Evolutionary conservation across 139 green algal genomes (phyloP).

Genomic region (Chlorella sp.): DNA sequence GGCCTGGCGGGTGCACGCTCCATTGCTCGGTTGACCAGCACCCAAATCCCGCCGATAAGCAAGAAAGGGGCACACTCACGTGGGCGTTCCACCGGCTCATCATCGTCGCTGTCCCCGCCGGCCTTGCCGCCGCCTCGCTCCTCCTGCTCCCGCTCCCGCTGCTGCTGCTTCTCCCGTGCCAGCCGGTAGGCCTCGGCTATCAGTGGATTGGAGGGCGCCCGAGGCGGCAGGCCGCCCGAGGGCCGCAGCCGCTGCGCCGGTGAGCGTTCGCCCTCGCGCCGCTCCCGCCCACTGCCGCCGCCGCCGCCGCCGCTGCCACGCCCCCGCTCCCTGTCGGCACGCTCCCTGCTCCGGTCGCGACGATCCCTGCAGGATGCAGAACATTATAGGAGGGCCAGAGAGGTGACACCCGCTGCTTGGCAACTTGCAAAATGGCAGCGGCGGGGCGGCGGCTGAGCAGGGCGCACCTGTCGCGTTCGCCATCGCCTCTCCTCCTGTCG

Average conservation of each 20-base stretch:
- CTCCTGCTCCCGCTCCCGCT: conserved; percentile 2
- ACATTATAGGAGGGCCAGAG: neutral
- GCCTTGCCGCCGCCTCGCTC: conserved; percentile 4
- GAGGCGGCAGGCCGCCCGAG: conserved; percentile 12
- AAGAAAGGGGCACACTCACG: neutral
- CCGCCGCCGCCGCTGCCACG: neutral
- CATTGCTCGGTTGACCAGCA: too few species aligned
- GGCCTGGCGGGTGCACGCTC: too few species aligned
- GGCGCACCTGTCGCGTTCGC: neutral
- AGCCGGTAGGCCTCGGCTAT: conserved; percentile 37
- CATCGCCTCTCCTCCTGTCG: neutral
- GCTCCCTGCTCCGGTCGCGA: neutral
- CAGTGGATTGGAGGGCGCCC: conserved; percentile 32
- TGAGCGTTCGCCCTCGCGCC: neutral
- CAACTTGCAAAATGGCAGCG: neutral
- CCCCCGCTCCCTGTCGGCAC: neutral
- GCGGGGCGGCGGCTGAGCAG: neutral
- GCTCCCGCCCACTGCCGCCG: neutral
- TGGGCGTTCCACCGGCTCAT: conserved; percentile 2
- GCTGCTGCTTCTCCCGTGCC: conserved; percentile 8
- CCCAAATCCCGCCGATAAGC: too few species aligned
- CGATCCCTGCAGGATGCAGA: neutral
- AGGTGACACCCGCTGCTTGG: neutral
- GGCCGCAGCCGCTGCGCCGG: neutral
- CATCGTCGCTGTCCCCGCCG: neutral